Evolutionary conservation across 2,329 filamentous ascomycete species (phyloP).

Genomic region (Podosphaera fusca): DNA sequence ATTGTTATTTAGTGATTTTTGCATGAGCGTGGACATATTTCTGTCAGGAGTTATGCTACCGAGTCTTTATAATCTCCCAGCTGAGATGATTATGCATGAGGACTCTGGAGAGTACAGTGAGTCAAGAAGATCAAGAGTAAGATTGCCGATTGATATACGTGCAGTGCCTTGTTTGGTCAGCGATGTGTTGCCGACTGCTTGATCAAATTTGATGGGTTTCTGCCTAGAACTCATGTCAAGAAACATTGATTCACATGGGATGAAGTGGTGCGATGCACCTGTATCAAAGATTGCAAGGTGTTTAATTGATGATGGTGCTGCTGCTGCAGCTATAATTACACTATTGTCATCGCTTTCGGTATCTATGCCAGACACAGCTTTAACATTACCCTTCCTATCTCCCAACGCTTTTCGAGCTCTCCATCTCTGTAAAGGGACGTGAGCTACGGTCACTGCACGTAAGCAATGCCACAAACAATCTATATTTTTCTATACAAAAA

Average conservation of each 20-base stretch:
- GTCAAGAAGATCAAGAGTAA: not conserved
- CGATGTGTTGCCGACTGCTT: too few species aligned
- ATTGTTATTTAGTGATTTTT: not conserved
- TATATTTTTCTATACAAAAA: too few species aligned
- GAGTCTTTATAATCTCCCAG: not conserved
- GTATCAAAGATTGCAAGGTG: not conserved
- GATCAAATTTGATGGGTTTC: not conserved
- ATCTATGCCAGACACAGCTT: too few species aligned
- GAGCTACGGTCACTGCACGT: too few species aligned
- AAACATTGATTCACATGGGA: not conserved
- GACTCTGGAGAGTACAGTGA: not conserved
- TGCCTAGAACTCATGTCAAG: not conserved
- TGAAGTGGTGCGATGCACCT: not conserved
- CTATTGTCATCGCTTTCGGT: not conserved
- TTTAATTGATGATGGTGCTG: not conserved
- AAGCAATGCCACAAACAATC: too few species aligned
- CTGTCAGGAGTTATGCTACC: not conserved
- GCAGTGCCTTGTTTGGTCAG: not conserved
- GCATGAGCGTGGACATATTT: not conserved
- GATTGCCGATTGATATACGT: not conserved
- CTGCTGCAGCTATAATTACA: not conserved
- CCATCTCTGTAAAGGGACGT: too few species aligned
- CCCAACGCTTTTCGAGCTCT: not conserved
- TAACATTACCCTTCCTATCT: not conserved
- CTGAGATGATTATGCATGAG: not conserved